These are phyloP conservation scores for Cutaneotrichosporon dermatis DNA, from an alignment of 1,284 basidiomycete genomes.

Conservation along the genomic window DNA sequence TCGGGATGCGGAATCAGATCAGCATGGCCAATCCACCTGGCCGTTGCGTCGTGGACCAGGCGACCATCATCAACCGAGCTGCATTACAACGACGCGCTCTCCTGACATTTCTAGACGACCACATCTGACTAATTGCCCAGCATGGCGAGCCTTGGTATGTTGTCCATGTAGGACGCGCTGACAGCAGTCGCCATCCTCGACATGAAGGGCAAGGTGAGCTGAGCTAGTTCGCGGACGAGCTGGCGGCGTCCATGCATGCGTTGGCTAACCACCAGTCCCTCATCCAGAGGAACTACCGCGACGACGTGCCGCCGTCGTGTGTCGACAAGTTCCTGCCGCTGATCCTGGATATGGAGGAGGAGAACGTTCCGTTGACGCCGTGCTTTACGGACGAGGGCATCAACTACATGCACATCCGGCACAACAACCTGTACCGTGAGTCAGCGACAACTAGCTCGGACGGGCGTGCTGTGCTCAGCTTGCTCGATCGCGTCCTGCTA, in stretches of 20 bases:
- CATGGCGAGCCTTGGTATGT: constrained; percentile 41
- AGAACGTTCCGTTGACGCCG: constrained; percentile 87
- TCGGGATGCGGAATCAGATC: too few species aligned
- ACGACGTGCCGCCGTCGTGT: constrained; percentile 84
- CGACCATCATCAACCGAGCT: too few species aligned
- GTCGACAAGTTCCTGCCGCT: constrained; percentile 94
- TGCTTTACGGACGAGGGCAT: constrained; percentile 91
- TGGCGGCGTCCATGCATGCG: too few species aligned
- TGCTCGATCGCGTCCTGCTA: neutral
- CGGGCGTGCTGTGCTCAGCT: neutral
- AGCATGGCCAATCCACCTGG: too few species aligned
- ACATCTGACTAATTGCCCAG: constrained; percentile 1
- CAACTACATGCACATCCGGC: constrained; percentile 98
- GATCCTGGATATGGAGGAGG: constrained; percentile 94
- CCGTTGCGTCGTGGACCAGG: too few species aligned
- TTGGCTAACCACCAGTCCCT: constrained; percentile 59
- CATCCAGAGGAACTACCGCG: constrained; percentile 95
- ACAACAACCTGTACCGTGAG: constrained; percentile 94
- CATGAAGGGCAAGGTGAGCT: constrained; percentile 73
- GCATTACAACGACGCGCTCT: neutral
- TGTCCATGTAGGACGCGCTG: neutral
- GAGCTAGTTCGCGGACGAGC: neutral
- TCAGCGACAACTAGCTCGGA: constrained; percentile 19
- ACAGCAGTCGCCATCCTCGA: constrained; percentile 81
- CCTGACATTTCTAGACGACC: neutral